A percentile compares a stretch with the other conserved stretches of the same genome.
Conservation (phyloP, 1,284 basidiomycete genomes). For the Schizopora paradoxa region DNA sequence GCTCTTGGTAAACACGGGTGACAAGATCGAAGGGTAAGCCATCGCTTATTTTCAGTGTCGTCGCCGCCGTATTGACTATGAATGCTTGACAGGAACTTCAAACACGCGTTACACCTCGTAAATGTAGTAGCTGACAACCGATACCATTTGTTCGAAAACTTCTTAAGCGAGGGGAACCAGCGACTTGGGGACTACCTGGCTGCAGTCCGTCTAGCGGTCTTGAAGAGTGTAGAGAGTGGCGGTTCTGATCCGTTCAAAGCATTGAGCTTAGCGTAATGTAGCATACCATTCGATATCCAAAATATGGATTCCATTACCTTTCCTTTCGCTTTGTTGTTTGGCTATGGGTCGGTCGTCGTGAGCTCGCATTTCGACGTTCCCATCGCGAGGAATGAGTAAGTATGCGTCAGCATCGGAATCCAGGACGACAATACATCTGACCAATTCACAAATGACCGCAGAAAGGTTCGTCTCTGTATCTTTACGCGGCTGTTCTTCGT, state of each 20-base stretch:
- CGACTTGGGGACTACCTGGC: constrained; percentile 67
- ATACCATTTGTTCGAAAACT: constrained; percentile 85
- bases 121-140: constrained; percentile 88
- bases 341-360: no score
- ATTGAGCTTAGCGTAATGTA: neutral
- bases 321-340: no score
- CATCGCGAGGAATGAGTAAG: no score
- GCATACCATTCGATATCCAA: no score
- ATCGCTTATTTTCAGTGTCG: constrained; percentile 4
- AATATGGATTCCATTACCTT: no score
- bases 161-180: constrained; percentile 42
- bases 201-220: constrained; percentile 61
- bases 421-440: no score
- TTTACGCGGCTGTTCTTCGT: no score
- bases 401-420: no score
- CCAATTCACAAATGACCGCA: no score
- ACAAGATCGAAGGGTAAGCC: constrained; percentile 63
- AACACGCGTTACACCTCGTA: constrained; percentile 69
- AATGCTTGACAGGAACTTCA: constrained; percentile 64
- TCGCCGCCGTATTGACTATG: constrained; percentile 1
- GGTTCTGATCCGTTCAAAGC: constrained; percentile 29
- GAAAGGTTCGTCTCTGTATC: no score
- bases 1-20: constrained; percentile 63
- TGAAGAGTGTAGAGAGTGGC: constrained; percentile 66
- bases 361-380: no score